A percentile compares a stretch with the other conserved stretches of the same genome.
Evolutionary conservation across 805 yeast species (phyloP).

Genomic region (Grigorovia transvaalensis): DNA sequence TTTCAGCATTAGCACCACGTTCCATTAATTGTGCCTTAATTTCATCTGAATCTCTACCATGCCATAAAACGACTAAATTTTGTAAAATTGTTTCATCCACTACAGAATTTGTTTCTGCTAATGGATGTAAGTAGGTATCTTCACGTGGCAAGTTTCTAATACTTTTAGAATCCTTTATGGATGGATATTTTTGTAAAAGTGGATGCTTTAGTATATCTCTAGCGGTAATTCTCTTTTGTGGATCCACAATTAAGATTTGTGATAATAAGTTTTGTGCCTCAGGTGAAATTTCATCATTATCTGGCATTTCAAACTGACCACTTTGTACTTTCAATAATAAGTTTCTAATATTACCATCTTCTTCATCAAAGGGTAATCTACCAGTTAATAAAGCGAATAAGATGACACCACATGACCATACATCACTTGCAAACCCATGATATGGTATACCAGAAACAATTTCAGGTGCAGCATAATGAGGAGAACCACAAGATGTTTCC

Average conservation of each 20-base stretch:
- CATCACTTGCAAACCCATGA: conserved; percentile 95
- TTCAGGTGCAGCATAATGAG: conserved; percentile 97
- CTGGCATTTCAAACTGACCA: conserved; percentile 80
- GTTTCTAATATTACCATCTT: conserved; percentile 83
- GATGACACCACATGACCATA: conserved; percentile 97
- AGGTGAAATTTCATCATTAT: conserved; percentile 54
- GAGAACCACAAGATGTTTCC: conserved; percentile 96
- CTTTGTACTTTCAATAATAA: conserved; percentile 81
- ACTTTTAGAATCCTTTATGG: conserved; percentile 26
- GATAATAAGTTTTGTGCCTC: conserved; percentile 84
- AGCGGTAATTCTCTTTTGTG: conserved; percentile 68
- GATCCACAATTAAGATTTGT: conserved; percentile 74
- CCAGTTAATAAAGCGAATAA: conserved; percentile 90
- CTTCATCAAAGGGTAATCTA: conserved; percentile 80
- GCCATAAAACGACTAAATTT: conserved; percentile 71
- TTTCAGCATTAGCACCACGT: conserved; percentile 58
- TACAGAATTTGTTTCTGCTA: conserved; percentile 30
- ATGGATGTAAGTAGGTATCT: conserved; percentile 30
- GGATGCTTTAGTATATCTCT: conserved; percentile 74
- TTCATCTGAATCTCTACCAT: conserved; percentile 51
- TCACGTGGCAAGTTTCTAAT: conserved; percentile 32
- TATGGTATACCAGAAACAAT: conserved; percentile 90
- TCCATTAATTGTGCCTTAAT: conserved; percentile 45
- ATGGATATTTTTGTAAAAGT: conserved; percentile 58
- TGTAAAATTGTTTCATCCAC: conserved; percentile 67